These are phyloP conservation scores for Fusarium sacchari DNA, from an alignment of 2,329 filamentous ascomycete species.

Conservation along the genomic window DNA sequence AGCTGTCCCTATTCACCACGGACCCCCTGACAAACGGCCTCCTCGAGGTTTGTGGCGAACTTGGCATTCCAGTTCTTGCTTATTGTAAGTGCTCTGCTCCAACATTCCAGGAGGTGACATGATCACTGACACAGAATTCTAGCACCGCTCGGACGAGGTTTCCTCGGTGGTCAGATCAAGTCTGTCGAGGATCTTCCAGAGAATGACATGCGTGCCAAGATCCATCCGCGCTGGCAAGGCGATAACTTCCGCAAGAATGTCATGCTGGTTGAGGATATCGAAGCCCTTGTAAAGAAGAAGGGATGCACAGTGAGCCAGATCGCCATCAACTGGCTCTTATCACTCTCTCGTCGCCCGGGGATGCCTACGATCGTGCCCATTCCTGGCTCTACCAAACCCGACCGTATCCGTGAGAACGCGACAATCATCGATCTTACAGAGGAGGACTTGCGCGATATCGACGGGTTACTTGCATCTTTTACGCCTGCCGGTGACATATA, in stretches of 20 bases:
- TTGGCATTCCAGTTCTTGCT: conserved; percentile 73
- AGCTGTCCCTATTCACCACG: conserved; percentile 58
- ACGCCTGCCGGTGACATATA: conserved; percentile 62
- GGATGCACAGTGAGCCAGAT: conserved; percentile 70
- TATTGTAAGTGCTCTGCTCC: conserved; percentile 58
- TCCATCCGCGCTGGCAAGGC: conserved; percentile 67
- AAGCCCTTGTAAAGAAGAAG: conserved; percentile 68
- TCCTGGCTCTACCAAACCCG: conserved; percentile 68
- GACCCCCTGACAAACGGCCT: conserved; percentile 59
- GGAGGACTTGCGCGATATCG: conserved; percentile 62
- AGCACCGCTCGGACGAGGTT: conserved; percentile 58
- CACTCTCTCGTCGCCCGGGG: conserved; percentile 60
- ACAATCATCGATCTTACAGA: conserved; percentile 59
- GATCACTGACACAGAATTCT: conserved; percentile 14
- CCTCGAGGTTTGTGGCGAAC: conserved; percentile 63
- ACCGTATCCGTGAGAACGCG: conserved; percentile 69
- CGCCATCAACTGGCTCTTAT: conserved; percentile 70
- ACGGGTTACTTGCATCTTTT: conserved; percentile 59
- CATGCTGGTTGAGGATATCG: conserved; percentile 65
- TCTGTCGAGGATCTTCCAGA: conserved; percentile 64
- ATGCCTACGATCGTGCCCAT: conserved; percentile 72
- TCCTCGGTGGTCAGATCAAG: conserved; percentile 65
- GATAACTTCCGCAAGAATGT: conserved; percentile 73
- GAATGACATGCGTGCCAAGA: conserved; percentile 55
- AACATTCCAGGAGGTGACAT: background rate